Conservation (phyloP, 805 yeast genomes). For the Candida sanyiensis region DNA sequence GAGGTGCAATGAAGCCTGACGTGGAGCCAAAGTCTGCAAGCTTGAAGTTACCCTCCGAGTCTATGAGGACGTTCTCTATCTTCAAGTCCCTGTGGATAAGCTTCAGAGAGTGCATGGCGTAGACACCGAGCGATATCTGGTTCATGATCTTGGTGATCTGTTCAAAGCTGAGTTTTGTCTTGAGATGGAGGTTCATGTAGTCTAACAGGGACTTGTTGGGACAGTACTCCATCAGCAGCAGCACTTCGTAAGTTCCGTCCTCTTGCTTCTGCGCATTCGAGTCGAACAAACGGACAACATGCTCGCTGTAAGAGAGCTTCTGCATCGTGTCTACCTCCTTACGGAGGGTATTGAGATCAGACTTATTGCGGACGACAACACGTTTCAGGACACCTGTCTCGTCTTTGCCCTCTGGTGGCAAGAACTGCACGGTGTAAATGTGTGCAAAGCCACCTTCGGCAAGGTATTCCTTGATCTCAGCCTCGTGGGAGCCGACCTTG, state of each 20-base stretch:
- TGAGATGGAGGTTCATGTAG: conserved; percentile 80
- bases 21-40: conserved; percentile 94
- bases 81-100: conserved; percentile 90
- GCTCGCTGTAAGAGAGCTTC: conserved; percentile 46
- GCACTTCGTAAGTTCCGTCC: conserved; percentile 67
- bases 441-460: conserved; percentile 82
- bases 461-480: conserved; percentile 48
- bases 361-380: conserved; percentile 67
- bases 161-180: conserved; percentile 66
- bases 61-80: conserved; percentile 88
- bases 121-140: conserved; percentile 74
- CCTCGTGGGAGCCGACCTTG: conserved; percentile 57
- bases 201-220: conserved; percentile 82
- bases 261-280: conserved; percentile 64
- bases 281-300: conserved; percentile 66
- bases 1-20: conserved; percentile 63
- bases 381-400: conserved; percentile 60
- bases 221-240: conserved; percentile 90
- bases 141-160: conserved; percentile 81
- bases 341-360: conserved; percentile 57
- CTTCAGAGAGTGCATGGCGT: conserved; percentile 71
- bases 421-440: conserved; percentile 58
- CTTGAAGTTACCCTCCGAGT: conserved; percentile 62
- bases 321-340: conserved; percentile 80
- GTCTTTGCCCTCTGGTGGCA: conserved; percentile 39